A percentile compares a stretch with the other conserved stretches of the same genome.
Conservation (phyloP, 1,284 basidiomycete genomes). For the Austroboletus olivaceoglutinosus region DNA sequence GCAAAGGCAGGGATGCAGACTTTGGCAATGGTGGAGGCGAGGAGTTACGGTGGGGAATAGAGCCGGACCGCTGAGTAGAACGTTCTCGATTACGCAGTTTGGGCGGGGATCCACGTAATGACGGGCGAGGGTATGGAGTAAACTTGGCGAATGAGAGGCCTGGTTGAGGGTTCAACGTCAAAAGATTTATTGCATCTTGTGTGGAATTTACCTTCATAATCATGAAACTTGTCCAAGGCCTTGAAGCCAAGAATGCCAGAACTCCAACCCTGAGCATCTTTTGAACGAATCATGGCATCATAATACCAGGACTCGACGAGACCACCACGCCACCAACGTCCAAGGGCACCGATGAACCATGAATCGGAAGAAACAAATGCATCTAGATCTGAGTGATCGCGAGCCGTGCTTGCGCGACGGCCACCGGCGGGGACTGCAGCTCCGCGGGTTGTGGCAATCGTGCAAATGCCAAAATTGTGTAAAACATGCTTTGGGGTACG, state of each 20-base stretch:
- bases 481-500: conserved; percentile 92
- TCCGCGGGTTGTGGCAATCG: conserved; percentile 58
- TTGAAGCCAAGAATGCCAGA: conserved; percentile 72
- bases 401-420: conserved; percentile 18
- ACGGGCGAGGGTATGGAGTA: conserved; percentile 40
- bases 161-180: conserved; percentile 20
- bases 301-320: conserved; percentile 69
- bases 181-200: not conserved
- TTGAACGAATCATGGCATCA: conserved; percentile 58
- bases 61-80: conserved; percentile 41
- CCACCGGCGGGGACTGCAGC: conserved; percentile 22
- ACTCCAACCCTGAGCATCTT: conserved; percentile 70
- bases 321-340: conserved; percentile 83
- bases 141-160: conserved; percentile 54
- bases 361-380: conserved; percentile 61
- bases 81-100: conserved; percentile 60
- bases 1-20: conserved; percentile 73
- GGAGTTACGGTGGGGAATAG: conserved; percentile 48
- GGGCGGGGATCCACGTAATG: conserved; percentile 47
- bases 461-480: conserved; percentile 81
- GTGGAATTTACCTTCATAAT: conserved; percentile 53
- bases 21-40: conserved; percentile 82
- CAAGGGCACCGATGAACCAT: conserved; percentile 87
- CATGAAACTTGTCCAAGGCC: conserved; percentile 61
- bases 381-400: conserved; percentile 35